Evolutionary conservation across 371 early-diverging fungal species (phyloP).

Genomic region (Rhizopus microsporus): DNA sequence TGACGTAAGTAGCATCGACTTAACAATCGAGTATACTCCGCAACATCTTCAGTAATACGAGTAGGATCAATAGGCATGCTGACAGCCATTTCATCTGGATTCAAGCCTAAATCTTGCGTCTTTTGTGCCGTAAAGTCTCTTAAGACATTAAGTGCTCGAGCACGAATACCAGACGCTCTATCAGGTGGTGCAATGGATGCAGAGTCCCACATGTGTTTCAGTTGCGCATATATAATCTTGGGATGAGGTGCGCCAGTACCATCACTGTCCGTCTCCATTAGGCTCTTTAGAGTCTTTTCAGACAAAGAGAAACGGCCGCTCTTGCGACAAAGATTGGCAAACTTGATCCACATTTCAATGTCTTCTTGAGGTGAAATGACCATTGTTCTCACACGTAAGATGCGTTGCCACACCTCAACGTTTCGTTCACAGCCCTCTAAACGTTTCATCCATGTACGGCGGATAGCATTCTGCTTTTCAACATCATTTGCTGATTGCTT

Average conservation of each 20-base stretch:
- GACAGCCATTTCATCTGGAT: conserved; percentile 60
- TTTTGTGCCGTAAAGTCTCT: conserved; percentile 67
- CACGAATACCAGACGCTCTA: conserved; percentile 56
- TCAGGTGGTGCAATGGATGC: conserved; percentile 48
- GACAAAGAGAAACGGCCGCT: conserved; percentile 83
- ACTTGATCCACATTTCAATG: conserved; percentile 95
- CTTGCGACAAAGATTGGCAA: conserved; percentile 93
- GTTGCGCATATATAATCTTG: conserved; percentile 88
- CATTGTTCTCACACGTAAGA: conserved; percentile 87
- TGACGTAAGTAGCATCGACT: conserved; percentile 92
- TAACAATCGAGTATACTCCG: conserved; percentile 63
- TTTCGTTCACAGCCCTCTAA: conserved; percentile 91
- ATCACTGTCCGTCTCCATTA: conserved; percentile 59
- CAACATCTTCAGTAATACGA: conserved; percentile 52
- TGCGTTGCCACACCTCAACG: conserved; percentile 95
- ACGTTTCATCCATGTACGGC: conserved; percentile 86
- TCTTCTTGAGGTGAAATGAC: conserved; percentile 91
- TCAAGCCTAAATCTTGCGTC: conserved; percentile 59
- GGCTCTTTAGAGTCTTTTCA: conserved; percentile 73
- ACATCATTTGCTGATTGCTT: conserved; percentile 82
- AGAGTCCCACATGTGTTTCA: conserved; percentile 94
- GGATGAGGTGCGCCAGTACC: conserved; percentile 56
- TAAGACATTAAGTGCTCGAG: conserved; percentile 58
- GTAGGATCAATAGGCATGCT: conserved; percentile 55
- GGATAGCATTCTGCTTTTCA: conserved; percentile 77